Conservation (phyloP, 2,329 filamentous ascomycete genomes). For the Didymella lethalis region DNA sequence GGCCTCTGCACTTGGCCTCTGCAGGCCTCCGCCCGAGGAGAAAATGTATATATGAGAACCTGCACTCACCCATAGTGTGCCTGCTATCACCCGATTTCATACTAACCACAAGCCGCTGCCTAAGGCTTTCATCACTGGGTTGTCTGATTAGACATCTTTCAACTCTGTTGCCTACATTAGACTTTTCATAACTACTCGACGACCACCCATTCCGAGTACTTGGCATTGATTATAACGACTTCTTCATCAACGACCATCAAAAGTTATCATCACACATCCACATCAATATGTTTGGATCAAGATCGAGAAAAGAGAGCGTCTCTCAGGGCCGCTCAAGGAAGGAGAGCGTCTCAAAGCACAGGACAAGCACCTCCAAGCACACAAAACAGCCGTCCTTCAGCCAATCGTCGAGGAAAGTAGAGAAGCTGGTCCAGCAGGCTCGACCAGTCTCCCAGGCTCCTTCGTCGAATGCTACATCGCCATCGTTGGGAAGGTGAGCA, state of each 20-base stretch:
- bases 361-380: constrained; percentile 47
- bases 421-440: constrained; percentile 47
- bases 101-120: constrained; percentile 42
- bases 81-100: constrained; percentile 39
- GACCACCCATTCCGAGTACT: constrained; percentile 27
- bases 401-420: constrained; percentile 45
- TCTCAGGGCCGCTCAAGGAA: constrained; percentile 42
- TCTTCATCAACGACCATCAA: constrained; percentile 22
- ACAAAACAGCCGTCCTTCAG: constrained; percentile 51
- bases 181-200: constrained; percentile 40
- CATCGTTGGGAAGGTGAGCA: constrained; percentile 48
- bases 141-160: constrained; percentile 38
- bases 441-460: constrained; percentile 40
- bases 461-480: constrained; percentile 48
- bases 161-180: constrained; percentile 44
- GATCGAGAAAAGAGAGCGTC: constrained; percentile 48
- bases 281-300: constrained; percentile 49
- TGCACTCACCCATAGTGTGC: constrained; percentile 36
- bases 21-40: constrained; percentile 28
- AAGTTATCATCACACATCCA: constrained; percentile 8
- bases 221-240: constrained; percentile 20
- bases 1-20: constrained; percentile 18
- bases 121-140: constrained; percentile 32
- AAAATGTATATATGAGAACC: constrained; percentile 46
- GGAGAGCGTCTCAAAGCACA: constrained; percentile 51